Evolutionary conservation across 768 basidiomycete species (phyloP), one percentile per base, ranked within the genome.

Genomic region (Boletales sp.): DNA sequence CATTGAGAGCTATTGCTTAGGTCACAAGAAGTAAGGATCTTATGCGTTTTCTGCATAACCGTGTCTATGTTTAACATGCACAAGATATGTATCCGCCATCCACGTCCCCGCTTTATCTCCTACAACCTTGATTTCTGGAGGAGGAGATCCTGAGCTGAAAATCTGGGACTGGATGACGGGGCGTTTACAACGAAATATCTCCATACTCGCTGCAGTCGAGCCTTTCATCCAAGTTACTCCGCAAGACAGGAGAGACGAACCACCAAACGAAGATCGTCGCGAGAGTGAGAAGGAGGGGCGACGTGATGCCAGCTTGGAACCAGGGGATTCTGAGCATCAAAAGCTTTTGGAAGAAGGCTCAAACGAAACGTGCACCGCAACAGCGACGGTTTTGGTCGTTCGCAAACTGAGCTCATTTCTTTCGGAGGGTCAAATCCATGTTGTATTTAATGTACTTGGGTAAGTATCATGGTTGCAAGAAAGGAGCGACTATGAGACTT

Each of bases 1-100:
- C 39, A 88, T 97, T 54, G 92, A 97, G 66, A 82, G 78, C 54
- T 97, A 83, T 66, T 88, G 94, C 55, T 76, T 94, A 25, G 92
- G 94, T 15, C 89, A 94, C 61, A 75, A 75, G 57, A 87, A 83
- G 92, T 94, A 54, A 57, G 82, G 65, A 3, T 13, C 39, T 25
- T 19, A 32, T 7, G 41, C 8, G 19, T 46, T 30, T 35, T 41
- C 48, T 37, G 3, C 51, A 12, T 30, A 1, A n/a, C 25, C 41
- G 12, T 2, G 18, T 41, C 57, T 11, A 58, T 14, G 36, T 44
- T 33, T 19, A 10, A 17, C 14, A 8, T 41, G 8, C 21, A 48
- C 45, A 53, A 94, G 92, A 68, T 96, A 86, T 53, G 83, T 96
- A 11, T 91, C 89, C 3, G 84, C 91, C 0, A 70, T 95, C 15